Evolutionary conservation across 345 rosid species (phyloP), one percentile per base, ranked within the genome.

Genomic region (Cardamine occulta): DNA sequence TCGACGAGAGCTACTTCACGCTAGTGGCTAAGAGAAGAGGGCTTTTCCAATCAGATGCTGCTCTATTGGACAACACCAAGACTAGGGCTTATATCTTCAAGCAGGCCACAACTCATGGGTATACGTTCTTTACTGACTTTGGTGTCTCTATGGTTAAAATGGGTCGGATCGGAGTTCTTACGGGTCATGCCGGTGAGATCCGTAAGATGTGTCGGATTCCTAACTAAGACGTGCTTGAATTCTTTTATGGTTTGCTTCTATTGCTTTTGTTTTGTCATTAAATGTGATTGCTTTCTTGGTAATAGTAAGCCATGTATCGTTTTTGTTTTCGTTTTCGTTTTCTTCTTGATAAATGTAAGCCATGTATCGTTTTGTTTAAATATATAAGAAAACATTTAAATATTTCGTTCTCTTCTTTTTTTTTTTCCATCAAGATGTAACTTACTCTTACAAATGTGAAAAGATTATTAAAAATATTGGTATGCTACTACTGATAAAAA

Each of bases 21-120:
- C 66, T 37, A 19, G 77, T 86, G 24, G 75, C 70, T 40, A 70
- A 79, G 76, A 66, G 84, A 61, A 82, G 80, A 70, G 92, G 92
- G 2, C 80, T 86, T 17, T 83, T 89, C 76, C 86, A 81, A 34
- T 89, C 90, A 1, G 92, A 89, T 19, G 89, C 89, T 8, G 87
- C 90, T 23, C 85, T 89, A 31, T 70, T 87, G 4, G 81, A 80
- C 9, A 47, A 85, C 56, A 37, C 74, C 5, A 73, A 55, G 18
- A 81, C 88, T 1, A 66, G 9, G 42, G 63, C 52, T 40, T 58
- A 47, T 14, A 72, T 73, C 18, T 18, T 23, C 9, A 53, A 77
- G 56, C 66, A 51, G 70, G 59, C 57, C 12, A 24, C 23, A 57
- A 11, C 49, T 18, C 37, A 53, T 62, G 32, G 55, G n/a, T 7